These are phyloP conservation scores for Cyclotella atomus DNA, from an alignment of 108 stramenopile species.

Conservation along the genomic window DNA sequence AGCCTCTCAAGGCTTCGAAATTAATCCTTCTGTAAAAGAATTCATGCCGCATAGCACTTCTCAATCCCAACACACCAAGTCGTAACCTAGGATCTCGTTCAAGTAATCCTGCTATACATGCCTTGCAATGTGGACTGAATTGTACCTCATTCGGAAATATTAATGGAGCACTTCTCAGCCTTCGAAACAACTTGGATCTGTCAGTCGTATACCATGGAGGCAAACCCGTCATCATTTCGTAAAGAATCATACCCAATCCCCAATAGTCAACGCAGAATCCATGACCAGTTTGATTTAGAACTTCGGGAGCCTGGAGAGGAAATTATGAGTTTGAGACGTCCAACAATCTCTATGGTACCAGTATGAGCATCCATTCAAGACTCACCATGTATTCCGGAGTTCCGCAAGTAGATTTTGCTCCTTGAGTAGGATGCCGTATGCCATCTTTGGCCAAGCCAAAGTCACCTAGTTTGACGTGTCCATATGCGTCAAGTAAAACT, in stretches of 20 bases:
- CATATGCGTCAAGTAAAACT: conserved; percentile 88
- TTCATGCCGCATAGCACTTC: conserved; percentile 85
- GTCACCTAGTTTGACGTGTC: conserved; percentile 91
- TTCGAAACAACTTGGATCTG: conserved; percentile 92
- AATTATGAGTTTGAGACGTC: no score
- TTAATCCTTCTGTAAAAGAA: conserved; percentile 81
- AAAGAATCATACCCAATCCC: conserved; percentile 95
- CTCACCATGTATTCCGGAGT: conserved; percentile 99
- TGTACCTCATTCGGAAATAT: conserved; percentile 73
- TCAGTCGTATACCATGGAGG: conserved; percentile 99
- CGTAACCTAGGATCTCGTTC: conserved; percentile 79
- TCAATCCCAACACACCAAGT: conserved; percentile 77
- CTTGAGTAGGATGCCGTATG: conserved; percentile 82
- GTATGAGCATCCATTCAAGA: no score
- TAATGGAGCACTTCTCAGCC: conserved; percentile 81
- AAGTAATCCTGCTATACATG: conserved; percentile 73
- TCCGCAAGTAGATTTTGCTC: conserved; percentile 95
- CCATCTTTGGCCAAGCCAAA: conserved; percentile 91
- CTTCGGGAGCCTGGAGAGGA: conserved; percentile 98
- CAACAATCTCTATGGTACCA: no score
- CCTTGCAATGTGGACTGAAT: conserved; percentile 61
- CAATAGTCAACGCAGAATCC: conserved; percentile 94
- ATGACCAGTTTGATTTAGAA: conserved; percentile 80
- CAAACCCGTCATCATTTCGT: conserved; percentile 98
- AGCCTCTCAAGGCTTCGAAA: conserved; percentile 74